Evolutionary conservation across 306 rosid species (phyloP), one percentile per base, ranked within the genome.

Genomic region (Rosa persica): DNA sequence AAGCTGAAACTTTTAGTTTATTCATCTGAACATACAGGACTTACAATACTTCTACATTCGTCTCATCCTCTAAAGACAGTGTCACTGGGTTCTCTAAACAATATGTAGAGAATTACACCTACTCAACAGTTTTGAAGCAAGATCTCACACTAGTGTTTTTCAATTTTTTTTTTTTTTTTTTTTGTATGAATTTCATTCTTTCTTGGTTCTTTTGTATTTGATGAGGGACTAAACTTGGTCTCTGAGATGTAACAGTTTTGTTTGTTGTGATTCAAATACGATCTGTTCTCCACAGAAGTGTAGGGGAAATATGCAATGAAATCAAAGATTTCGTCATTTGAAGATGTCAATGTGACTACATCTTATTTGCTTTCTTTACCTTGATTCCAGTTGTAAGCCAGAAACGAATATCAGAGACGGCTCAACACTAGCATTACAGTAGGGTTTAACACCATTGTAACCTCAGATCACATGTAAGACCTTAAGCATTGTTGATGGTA

Each of bases 231-330:
- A 57, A 78, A 77, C 70, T 68, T 75, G 60, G 76, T 79, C 72
- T 67, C 73, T 85, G 82, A 77, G 73, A 83, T 81, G 80, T 82
- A 55, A 82, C 73, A 67, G 62, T 65, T 64, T 64, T 77, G 51
- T 12, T 67, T 39, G 8, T 67, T 67, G 46, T 38, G 70, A 65
- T 65, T 65, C 5, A 36, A 8, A 36, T 36, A 57, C 43, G 44
- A 65, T 17, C 12, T 36, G 23, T 36, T 65, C 46, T 38, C 46
- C 5, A 65, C 46, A 36, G 19, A 65, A 36, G 46, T 6, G 46
- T 7, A 3, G 12, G 25, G 25, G 46, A 65, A 64, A 34, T 65
- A 8, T 8, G 70, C 70, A 65, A 36, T 65, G 70, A 17, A 36
- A 65, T 65, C 7, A 6, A 65, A 36, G 42, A 62, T 62, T 62